phyloP scores from a whole-genome alignment of 306 rosid genomes.

The Canavalia ensiformis region DNA sequence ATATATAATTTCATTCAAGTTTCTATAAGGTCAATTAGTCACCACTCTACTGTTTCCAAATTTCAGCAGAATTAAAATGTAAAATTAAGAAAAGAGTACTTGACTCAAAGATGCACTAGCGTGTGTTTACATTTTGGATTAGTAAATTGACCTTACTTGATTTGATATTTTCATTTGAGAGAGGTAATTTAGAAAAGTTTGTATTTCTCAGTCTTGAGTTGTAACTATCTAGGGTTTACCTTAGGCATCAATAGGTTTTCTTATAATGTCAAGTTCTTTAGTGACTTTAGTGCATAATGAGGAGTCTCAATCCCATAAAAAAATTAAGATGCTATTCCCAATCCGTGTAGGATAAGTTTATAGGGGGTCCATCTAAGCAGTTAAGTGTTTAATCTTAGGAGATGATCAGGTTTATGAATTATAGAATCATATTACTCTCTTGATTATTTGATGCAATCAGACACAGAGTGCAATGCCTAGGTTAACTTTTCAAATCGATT shows the following conservation, averaged over 20 bases:
- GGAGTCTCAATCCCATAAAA: no score
- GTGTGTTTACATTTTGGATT: background rate
- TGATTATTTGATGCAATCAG: background rate
- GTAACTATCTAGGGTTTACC: background rate
- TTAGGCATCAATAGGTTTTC: background rate
- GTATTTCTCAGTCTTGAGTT: background rate
- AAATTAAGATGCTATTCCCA: background rate
- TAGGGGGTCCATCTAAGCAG: no score
- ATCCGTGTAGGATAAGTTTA: background rate
- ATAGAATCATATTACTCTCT: background rate
- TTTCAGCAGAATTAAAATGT: background rate
- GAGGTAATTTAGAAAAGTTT: background rate
- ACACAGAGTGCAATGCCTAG: background rate
- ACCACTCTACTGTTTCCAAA: background rate
- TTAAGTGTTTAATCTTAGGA: background rate
- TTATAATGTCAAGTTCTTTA: background rate
- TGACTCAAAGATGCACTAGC: background rate
- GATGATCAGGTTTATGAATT: constrained; percentile 1
- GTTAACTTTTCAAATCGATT: background rate
- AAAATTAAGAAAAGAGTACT: background rate
- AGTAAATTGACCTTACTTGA: background rate
- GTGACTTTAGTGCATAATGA: no score
- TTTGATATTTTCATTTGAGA: background rate
- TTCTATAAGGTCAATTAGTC: background rate
- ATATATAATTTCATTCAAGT: background rate